Percentiles rank a stretch among this genome's conserved stretches.
Evolutionary conservation across 1,284 basidiomycete genomes (phyloP).

Genomic region (Ustilago hordei): DNA sequence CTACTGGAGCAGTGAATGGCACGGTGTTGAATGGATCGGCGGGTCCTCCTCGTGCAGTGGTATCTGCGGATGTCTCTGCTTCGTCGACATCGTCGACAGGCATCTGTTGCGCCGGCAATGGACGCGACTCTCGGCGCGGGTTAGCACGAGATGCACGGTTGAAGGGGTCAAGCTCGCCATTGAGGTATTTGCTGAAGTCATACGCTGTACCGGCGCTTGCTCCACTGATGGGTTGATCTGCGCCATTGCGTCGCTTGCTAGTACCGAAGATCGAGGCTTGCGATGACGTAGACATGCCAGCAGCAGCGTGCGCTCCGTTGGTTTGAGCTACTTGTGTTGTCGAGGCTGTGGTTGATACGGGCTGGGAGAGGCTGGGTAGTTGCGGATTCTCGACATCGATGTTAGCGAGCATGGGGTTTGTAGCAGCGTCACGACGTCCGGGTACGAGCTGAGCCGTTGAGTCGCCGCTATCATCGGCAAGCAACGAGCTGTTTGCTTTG

Average conservation of each 20-base stretch:
- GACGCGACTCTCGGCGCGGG: constrained; percentile 38
- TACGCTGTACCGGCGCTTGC: constrained; percentile 30
- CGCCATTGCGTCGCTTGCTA: constrained; percentile 28
- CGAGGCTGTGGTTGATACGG: neutral
- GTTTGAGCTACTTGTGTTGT: neutral
- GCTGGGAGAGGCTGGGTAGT: constrained; percentile 22
- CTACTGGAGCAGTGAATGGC: constrained; percentile 18
- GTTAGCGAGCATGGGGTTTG: constrained; percentile 16
- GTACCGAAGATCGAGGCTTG: constrained; percentile 43
- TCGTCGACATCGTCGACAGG: constrained; percentile 11
- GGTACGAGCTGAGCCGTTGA: constrained; percentile 36
- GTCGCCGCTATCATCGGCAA: constrained; percentile 39
- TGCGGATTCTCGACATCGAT: constrained; percentile 42
- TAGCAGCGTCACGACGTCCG: constrained; percentile 22
- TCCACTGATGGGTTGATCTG: constrained; percentile 28
- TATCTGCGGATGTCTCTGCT: constrained; percentile 34
- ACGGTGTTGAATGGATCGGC: constrained; percentile 1
- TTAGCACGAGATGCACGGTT: constrained; percentile 45
- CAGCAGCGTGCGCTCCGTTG: neutral
- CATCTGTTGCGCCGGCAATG: constrained; percentile 28
- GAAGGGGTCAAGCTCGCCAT: constrained; percentile 50
- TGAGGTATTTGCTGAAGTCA: constrained; percentile 50
- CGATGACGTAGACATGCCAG: constrained; percentile 21
- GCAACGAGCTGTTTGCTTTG: constrained; percentile 19
- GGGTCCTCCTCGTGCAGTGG: constrained; percentile 33